Evolutionary conservation across 345 rosid species (phyloP), one percentile per base, ranked within the genome.

Genomic region (Pugionium dolabratum): DNA sequence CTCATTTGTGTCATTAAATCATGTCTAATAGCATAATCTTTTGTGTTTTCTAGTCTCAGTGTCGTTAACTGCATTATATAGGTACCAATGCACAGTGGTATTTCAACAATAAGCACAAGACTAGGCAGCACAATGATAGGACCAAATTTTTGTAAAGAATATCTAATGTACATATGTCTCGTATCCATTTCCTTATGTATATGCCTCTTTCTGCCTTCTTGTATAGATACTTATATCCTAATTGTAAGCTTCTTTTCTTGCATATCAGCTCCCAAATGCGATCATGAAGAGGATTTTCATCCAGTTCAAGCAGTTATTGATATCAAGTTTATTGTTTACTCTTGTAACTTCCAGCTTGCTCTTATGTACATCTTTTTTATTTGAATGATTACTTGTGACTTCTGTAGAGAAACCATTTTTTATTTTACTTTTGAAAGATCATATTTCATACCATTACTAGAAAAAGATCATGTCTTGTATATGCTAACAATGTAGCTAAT

Each of bases 231-330:
- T 25, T 71, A 2, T 63, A 32, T 41, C 51, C 59, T 72, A 34
- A 72, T n/a, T 42, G 49, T 37, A 30, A 58, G 25, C 71, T 51
- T 35, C 33, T 5, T 65, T 58, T 58, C 48, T 35, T 64, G 71
- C 3, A n/a, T 72, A 41, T 66, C 82, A 89, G 98, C 70, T 79
- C 84, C 50, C 79, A 76, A 64, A 62, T 61, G 60, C 78, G 63
- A 27, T 72, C 70, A 69, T 80, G 58, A 51, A 86, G 95, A 79
- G 90, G 82, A 51, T 89, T 79, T 79, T 76, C 98, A 57, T 83
- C 98, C 39, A 79, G 79, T 67, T 82, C 98, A 73, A 96, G 96
- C 89, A 63, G 7, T 8, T 63, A 31, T 30, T 54, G 57, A 46
- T 62, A 49, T 27, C 0, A 2, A 25, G 43, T 45, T 62, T 45